Evolutionary conservation across 2,329 filamentous ascomycete genomes (phyloP), one percentile per base, ranked within the genome.

Genomic region (Fusarium devonianum): DNA sequence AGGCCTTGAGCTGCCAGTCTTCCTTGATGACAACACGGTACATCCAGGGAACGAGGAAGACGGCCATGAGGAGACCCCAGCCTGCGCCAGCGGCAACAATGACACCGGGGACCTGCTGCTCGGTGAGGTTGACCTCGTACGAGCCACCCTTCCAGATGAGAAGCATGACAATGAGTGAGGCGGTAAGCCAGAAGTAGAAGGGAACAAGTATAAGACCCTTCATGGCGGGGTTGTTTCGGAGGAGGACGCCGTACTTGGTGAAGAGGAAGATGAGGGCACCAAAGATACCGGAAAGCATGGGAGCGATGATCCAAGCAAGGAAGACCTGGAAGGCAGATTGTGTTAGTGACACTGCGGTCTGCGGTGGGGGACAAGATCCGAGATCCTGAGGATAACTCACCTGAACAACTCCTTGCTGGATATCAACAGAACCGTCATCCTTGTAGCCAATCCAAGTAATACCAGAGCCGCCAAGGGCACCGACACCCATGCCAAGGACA

Each of bases 241-340:
- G 69, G 67, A 85, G 76, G 23, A 85, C 79, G 41, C 71, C 73
- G 58, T 80, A 83, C 62, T 85, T 85, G 44, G 80, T 83, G 60
- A 80, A 69, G 28, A 75, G 63, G 71, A 85, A 85, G 66, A 85
- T 75, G 64, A 76, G 70, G 32, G 82, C 72, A 44, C 69, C 81
- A 41, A 86, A 85, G 46, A 55, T 42, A 16, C 72, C 84, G 0
- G 83, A 70, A 11, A 86, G 74, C 43, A 76, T 75, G 1, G 83
- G 83, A 2, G 83, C 82, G 53, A 85, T 82, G 56, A 79, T 75
- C 82, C 83, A 84, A 9, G 81, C 82, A 12, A 84, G 77, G 57
- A 84, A 82, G 16, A 86, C 81, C 53, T 82, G 76, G 25, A 12
- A 7, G 82, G 77, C n/a, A 45, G 77, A n/a, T 0, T 34, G 3